Evolutionary conservation across 208 protist genomes (phyloP).

Genomic region (Leishmania guyanensis): DNA sequence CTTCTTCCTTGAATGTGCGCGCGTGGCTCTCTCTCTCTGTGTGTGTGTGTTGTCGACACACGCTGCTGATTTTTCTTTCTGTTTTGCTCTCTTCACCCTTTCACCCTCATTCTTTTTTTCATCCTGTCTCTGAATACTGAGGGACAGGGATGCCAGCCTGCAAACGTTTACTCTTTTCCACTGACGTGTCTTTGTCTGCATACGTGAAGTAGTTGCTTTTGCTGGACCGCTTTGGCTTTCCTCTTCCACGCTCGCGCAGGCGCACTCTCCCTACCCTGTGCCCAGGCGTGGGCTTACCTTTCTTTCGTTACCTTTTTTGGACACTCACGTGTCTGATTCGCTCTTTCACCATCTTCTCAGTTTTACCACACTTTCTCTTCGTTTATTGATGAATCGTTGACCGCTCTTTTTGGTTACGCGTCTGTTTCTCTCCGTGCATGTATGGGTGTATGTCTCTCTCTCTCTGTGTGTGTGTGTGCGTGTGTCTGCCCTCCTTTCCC

Average conservation of each 20-base stretch:
- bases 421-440: neutral
- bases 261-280: neutral
- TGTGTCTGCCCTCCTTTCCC: neutral
- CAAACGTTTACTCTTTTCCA: neutral
- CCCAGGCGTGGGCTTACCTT: neutral
- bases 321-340: neutral
- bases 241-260: neutral
- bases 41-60: conserved; percentile 2
- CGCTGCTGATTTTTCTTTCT: neutral
- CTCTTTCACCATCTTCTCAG: neutral
- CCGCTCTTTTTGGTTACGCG: neutral
- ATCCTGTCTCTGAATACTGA: neutral
- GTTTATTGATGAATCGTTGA: neutral
- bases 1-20: neutral
- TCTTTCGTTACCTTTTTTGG: neutral
- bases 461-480: neutral
- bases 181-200: neutral
- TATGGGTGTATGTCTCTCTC: neutral
- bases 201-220: neutral
- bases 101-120: neutral
- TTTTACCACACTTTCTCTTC: neutral
- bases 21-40: neutral
- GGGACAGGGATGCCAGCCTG: neutral
- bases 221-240: neutral
- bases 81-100: neutral